Evolutionary conservation across 148 eudicot genomes (phyloP), one percentile per base, ranked within the genome.

Genomic region (Bassia scoparia): DNA sequence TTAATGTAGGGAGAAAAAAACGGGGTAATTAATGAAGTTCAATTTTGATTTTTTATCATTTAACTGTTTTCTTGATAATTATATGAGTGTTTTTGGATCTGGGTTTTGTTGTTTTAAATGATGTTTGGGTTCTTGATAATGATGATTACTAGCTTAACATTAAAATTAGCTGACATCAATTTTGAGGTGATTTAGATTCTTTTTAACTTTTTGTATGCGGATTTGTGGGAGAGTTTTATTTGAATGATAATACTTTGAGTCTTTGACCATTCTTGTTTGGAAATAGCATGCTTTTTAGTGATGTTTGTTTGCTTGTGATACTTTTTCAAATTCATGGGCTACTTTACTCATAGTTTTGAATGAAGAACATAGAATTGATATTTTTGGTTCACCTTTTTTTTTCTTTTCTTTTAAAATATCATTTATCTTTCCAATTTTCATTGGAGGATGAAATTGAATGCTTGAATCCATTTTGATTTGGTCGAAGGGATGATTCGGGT

Each of bases 61-160:
- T 52, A 49, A 63, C 63, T 52, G 33, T 65, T 31, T 15, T 4
- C 34, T 33, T 31, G 61, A 66, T 24, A 26, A 50, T 43, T 63
- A 34, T 73, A n/a, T 35, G 61, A 24, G 68, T 68, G 3, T 41
- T 53, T 68, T 70, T 58, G 78, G 78, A 75, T 79, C 75, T 75
- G 66, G 59, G 74, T 48, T 54, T 50, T 41, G 17, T 8, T 21
- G 12, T 0, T 18, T 63, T n/a, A 30, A 5, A 1, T 16, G 10
- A 5, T 63, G 1, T 24, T 69, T 52, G 35, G 66, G 67, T 59
- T 15, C 17, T 60, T 74, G 35, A 26, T 29, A 38, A 30, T 65
- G 58, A n/a, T 59, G 27, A 15, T 64, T 37, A 6, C 34, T 44
- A 34, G 21, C 20, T 49, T 2, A 49, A 15, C 18, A 52, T 52